phyloP scores from a whole-genome alignment of 257 asterid genomes.

The Anisodus acutangulus region DNA sequence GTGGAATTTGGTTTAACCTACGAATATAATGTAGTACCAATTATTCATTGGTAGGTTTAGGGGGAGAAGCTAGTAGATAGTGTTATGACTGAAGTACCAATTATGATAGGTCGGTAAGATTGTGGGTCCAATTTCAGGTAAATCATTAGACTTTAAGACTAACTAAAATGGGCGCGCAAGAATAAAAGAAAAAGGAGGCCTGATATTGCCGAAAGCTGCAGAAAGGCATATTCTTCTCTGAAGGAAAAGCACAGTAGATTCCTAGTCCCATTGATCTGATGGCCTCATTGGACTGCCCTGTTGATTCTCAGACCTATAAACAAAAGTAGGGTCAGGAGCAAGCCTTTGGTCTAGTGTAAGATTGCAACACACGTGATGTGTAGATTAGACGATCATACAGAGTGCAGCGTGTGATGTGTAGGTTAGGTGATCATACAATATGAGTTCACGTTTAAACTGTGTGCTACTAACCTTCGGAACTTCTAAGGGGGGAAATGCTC shows the following conservation, averaged over 20 bases:
- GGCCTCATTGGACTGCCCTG: background rate
- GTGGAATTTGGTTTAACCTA: background rate
- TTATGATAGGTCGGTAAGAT: constrained; percentile 35
- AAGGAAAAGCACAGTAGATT: background rate
- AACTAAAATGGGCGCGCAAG: background rate
- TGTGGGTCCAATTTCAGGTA: constrained; percentile 49
- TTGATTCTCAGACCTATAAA: background rate
- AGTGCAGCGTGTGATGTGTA: background rate
- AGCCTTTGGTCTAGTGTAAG: background rate
- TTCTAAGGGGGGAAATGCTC: background rate
- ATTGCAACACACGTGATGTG: no score
- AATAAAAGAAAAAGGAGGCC: constrained; percentile 24
- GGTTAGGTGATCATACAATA: no score
- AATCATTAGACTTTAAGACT: constrained; percentile 24
- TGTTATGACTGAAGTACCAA: background rate
- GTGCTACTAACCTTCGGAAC: background rate
- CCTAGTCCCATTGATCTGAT: background rate
- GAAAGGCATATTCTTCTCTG: constrained; percentile 22
- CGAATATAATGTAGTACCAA: background rate
- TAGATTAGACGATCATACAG: no score
- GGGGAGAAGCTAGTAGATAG: constrained; percentile 30
- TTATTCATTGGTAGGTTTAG: background rate
- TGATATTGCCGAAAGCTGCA: constrained; percentile 31
- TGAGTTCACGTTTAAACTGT: background rate
- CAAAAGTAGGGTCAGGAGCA: background rate